Evolutionary conservation across 129 eudicot species (phyloP), one percentile per base, ranked within the genome.

Genomic region (Flaveria linearis): DNA sequence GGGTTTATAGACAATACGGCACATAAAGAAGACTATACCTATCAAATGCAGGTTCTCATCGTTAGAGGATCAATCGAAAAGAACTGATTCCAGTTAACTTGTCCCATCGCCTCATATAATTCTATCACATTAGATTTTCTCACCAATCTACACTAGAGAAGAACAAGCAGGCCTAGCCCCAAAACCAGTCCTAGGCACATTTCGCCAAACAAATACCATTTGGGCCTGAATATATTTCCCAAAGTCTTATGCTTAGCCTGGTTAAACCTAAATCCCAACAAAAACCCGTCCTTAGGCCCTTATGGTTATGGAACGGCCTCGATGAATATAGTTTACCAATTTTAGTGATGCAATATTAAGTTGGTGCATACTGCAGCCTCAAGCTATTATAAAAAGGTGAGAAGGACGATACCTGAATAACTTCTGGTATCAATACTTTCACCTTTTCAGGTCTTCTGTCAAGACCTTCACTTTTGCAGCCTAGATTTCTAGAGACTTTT

Each of bases 401-500:
- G 70, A 74, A 75, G 63, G 57, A 75, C 28, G 56, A 76, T 82
- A 91, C 99, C 97, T 91, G 92, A 79, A 94, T 87, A 72, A 94
- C 90, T 79, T 94, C 94, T 22, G 99, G 99, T 80, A 94, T 89
- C 81, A 89, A 76, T 73, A 91, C 97, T 77, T 91, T 88, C 81
- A 91, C 96, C 60, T 67, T 60, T 78, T 88, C 82, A 46, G 87
- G 90, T 51, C 60, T 76, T 65, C 69, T 66, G 78, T 80, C 91
- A 81, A 77, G 78, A 71, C 23, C 23, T 50, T 74, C 84, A 55
- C 73, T 83, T 75, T 82, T 78, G 87, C 97, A 94, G 51, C 96
- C 90, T 74, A 94, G 86, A 82, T 94, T 94, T 72, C 83, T 91
- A 53, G 94, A 85, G 36, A 94, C 96, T 81, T 78, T 89, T 67